These are phyloP conservation scores for Platanus orientalis DNA, from an alignment of 164 flowering plant species.

Conservation along the genomic window DNA sequence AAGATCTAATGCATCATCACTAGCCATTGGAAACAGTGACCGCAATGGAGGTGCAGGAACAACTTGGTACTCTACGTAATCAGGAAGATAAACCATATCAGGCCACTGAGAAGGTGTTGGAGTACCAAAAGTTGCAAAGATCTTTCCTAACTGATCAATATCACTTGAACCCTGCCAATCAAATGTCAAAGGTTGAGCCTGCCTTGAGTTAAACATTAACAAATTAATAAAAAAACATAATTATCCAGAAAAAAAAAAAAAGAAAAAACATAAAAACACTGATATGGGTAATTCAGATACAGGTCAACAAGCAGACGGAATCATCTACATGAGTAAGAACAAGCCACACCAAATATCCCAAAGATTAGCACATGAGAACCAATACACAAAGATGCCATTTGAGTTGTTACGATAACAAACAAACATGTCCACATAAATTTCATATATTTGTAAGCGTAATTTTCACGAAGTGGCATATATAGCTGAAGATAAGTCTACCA, in stretches of 20 bases:
- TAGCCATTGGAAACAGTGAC: slow-evolving; percentile 77
- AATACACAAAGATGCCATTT: neutral
- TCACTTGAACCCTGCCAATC: slow-evolving; percentile 74
- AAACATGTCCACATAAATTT: too few species aligned
- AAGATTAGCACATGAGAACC: neutral
- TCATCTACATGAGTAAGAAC: neutral
- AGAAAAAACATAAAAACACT: too few species aligned
- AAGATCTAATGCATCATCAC: slow-evolving; percentile 86
- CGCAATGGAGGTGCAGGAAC: slow-evolving; percentile 75
- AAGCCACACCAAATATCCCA: neutral
- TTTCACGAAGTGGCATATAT: too few species aligned
- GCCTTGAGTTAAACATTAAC: neutral
- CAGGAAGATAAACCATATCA: slow-evolving; percentile 88
- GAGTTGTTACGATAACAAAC: too few species aligned
- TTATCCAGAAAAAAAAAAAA: too few species aligned
- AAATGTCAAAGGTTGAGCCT: neutral
- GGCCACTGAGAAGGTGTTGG: slow-evolving; percentile 92
- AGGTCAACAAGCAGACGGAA: neutral
- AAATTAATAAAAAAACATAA: neutral
- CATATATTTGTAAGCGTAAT: too few species aligned
- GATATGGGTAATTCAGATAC: neutral
- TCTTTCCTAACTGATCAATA: slow-evolving; percentile 94
- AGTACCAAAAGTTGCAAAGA: slow-evolving; percentile 94
- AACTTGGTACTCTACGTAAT: slow-evolving; percentile 80
- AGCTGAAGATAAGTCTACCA: too few species aligned